Percentiles rank a stretch among this genome's conserved stretches.
Evolutionary conservation across 2,329 filamentous ascomycete species (phyloP).

Genomic region (Bipolaris cookei): DNA sequence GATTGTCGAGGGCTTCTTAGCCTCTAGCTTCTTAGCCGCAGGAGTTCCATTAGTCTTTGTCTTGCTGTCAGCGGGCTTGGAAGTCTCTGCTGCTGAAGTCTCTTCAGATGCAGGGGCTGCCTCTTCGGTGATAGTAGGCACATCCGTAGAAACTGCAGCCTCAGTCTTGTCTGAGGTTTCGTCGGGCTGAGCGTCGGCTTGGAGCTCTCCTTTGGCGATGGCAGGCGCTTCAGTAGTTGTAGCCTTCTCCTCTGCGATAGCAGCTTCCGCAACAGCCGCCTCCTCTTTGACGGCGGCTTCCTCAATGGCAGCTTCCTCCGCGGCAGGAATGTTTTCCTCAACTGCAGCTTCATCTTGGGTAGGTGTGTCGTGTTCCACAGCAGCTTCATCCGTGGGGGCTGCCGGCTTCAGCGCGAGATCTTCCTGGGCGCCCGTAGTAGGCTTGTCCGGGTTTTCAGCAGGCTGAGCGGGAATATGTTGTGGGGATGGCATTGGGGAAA

Average conservation of each 20-base stretch:
- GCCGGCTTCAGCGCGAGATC: constrained; percentile 50
- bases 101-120: constrained; percentile 36
- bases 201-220: neutral
- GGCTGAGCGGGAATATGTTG: constrained; percentile 6
- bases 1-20: constrained; percentile 44
- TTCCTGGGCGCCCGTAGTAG: constrained; percentile 52
- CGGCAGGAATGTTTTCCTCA: constrained; percentile 33
- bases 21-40: constrained; percentile 20
- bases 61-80: constrained; percentile 8
- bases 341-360: neutral
- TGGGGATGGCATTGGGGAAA: constrained; percentile 1
- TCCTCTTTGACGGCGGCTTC: constrained; percentile 5
- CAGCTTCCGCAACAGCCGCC: constrained; percentile 21
- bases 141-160: constrained; percentile 47
- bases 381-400: constrained; percentile 43
- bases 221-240: constrained; percentile 5
- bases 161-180: constrained; percentile 54
- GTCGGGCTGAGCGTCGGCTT: neutral
- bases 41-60: constrained; percentile 27
- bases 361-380: constrained; percentile 46
- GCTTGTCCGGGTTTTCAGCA: constrained; percentile 53
- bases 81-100: constrained; percentile 1
- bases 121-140: constrained; percentile 48
- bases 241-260: constrained; percentile 11
- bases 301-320: neutral